Conservation (phyloP, 768 basidiomycete genomes). For the Leccinum barrowsii region DNA sequence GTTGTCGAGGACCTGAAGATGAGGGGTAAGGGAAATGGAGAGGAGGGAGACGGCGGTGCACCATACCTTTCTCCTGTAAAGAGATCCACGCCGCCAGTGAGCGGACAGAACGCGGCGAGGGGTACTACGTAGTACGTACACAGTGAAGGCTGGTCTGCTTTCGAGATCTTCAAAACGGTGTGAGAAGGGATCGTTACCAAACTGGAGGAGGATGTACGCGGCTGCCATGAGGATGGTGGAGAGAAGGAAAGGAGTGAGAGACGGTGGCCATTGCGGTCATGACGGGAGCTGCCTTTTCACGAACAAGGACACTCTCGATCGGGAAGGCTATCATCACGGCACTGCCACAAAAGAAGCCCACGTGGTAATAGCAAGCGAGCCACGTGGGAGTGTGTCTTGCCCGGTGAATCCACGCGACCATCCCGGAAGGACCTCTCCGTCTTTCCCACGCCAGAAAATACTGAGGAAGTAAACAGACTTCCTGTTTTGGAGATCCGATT, state of each 20-base stretch:
- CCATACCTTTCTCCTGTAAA: slow-evolving; percentile 24
- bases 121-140: slow-evolving; percentile 43
- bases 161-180: slow-evolving; percentile 63
- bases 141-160: slow-evolving; percentile 59
- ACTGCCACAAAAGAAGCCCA: slow-evolving; percentile 32
- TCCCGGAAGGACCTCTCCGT: neutral
- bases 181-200: slow-evolving; percentile 59
- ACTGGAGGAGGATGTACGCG: slow-evolving; percentile 56
- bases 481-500: neutral
- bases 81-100: neutral
- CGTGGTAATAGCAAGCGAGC: slow-evolving; percentile 27
- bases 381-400: slow-evolving; percentile 35
- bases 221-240: slow-evolving; percentile 31
- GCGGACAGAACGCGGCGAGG: neutral
- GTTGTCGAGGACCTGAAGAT: slow-evolving; percentile 45
- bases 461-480: neutral
- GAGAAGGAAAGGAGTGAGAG: slow-evolving; percentile 16
- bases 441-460: neutral
- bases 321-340: slow-evolving; percentile 29
- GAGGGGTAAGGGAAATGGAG: neutral
- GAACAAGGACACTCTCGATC: slow-evolving; percentile 42
- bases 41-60: neutral
- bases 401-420: slow-evolving; percentile 7
- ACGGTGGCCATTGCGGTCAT: slow-evolving; percentile 6
- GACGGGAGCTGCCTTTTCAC: slow-evolving; percentile 30